Evolutionary conservation across 768 basidiomycete genomes (phyloP).

Genomic region (Tulasnella sp.): DNA sequence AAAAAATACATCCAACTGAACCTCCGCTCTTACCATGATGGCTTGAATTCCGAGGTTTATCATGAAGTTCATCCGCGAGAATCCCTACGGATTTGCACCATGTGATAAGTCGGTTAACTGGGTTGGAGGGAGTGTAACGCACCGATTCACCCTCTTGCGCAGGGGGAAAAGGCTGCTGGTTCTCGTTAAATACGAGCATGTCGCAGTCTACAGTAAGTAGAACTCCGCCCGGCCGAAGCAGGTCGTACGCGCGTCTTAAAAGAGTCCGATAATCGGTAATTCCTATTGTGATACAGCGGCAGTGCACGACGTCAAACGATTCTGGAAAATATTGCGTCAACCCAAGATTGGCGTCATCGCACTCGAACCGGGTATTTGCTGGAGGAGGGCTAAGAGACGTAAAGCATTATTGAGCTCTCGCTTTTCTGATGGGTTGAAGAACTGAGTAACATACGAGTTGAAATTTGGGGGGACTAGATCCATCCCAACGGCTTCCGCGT

Average conservation of each 20-base stretch:
- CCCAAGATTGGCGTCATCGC: constrained; percentile 4
- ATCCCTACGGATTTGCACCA: background rate
- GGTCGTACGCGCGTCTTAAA: background rate
- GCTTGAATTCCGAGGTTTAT: background rate
- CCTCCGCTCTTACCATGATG: background rate
- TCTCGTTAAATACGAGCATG: background rate
- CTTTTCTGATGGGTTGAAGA: too few relatives aligned
- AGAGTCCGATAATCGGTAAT: background rate
- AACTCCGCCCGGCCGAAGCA: constrained; percentile 5
- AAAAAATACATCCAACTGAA: background rate
- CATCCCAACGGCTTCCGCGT: background rate
- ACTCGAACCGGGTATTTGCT: background rate
- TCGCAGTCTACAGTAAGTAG: constrained; percentile 4
- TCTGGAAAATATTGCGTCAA: background rate
- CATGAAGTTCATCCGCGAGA: constrained; percentile 10
- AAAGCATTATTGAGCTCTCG: background rate
- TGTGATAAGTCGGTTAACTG: background rate
- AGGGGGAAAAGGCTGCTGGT: background rate
- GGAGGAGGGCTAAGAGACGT: background rate
- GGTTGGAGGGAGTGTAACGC: background rate
- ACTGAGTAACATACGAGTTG: too few relatives aligned
- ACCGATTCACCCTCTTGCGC: constrained; percentile 14
- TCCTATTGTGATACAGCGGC: background rate
- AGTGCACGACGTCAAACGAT: constrained; percentile 12
- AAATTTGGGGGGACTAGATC: constrained; percentile 11